phyloP scores from a whole-genome alignment of 2,329 filamentous ascomycete species.

The Fusarium miscanthi region DNA sequence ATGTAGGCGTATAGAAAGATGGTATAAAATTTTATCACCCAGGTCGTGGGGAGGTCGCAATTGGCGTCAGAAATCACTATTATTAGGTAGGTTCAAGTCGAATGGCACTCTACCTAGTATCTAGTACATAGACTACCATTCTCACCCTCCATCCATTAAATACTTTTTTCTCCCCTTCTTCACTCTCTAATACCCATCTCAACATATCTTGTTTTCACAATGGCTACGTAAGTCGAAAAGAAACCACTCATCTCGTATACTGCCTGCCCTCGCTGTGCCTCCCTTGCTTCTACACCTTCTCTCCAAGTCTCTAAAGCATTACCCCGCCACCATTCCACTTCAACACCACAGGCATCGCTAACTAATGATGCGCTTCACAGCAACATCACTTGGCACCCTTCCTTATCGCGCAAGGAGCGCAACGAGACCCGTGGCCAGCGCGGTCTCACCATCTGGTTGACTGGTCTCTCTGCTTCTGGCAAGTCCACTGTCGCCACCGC shows the following conservation, averaged over 20 bases:
- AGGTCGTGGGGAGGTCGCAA: conserved; percentile 8
- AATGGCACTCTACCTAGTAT: not conserved
- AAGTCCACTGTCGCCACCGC: conserved; percentile 98
- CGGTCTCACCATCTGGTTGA: conserved; percentile 98
- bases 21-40: conserved; percentile 17
- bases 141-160: not conserved
- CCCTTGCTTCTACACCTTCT: not conserved
- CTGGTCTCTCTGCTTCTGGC: conserved; percentile 92
- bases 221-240: conserved; percentile 50
- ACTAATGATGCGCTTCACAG: conserved; percentile 55
- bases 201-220: conserved; percentile 35
- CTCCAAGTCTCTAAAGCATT: conserved; percentile 17
- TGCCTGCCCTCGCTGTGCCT: conserved; percentile 1
- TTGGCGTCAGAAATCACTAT: conserved; percentile 10
- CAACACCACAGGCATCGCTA: conserved; percentile 12
- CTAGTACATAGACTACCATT: not conserved
- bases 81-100: not conserved
- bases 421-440: conserved; percentile 80
- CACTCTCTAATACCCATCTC: not conserved
- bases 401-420: conserved; percentile 82
- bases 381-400: conserved; percentile 92
- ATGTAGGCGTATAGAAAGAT: not conserved
- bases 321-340: conserved; percentile 33
- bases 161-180: conserved; percentile 1
- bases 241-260: not conserved